Evolutionary conservation across 331 rosid species (phyloP), one percentile per base, ranked within the genome.

Genomic region (Quercus lobata): DNA sequence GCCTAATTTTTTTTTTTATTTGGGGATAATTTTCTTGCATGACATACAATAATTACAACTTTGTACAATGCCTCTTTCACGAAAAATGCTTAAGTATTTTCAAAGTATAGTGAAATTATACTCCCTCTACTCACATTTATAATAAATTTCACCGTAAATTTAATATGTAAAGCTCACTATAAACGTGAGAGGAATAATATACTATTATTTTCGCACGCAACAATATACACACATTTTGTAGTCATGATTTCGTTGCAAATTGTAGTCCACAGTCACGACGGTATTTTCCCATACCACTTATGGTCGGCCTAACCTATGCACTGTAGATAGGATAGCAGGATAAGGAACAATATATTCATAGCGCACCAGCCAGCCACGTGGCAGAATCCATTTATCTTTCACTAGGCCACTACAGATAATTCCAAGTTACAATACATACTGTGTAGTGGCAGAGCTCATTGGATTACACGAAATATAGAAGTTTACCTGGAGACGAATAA

Each of bases 401-500:
- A 41, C 3, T 41, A 0, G 46, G 17, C 54, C 5, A 12, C 17
- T 10, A 44, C n/a, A 54, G 54, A n/a, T 30, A 21, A 4, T 52
- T 76, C 44, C 46, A 41, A 41, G 46, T 41, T 41, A 12, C 1
- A 41, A 41, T 41, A 41, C 46, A 41, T 8, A 41, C 46, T 37
- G 46, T 37, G 11, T 37, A 7, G 44, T 37, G 2, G 46, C 46
- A 41, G 12, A 41, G 46, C 46, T 41, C 46, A 41, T 8, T 8
- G 0, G 46, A 2, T 41, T 41, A 8, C 46, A 41, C 46, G 0
- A 49, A 49, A 49, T 14, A 11, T 49, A 14, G 54, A 11, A 65
- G 25, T 57, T 52, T 79, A 83, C 94, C 84, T 95, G 92, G 60
- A 95, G 87, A 69, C 98, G 95, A 9, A 95, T 78, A 57, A 93